Percentiles rank a stretch among this genome's conserved stretches.
phyloP scores from a whole-genome alignment of 768 basidiomycete genomes.

The Paxillus involutus region DNA sequence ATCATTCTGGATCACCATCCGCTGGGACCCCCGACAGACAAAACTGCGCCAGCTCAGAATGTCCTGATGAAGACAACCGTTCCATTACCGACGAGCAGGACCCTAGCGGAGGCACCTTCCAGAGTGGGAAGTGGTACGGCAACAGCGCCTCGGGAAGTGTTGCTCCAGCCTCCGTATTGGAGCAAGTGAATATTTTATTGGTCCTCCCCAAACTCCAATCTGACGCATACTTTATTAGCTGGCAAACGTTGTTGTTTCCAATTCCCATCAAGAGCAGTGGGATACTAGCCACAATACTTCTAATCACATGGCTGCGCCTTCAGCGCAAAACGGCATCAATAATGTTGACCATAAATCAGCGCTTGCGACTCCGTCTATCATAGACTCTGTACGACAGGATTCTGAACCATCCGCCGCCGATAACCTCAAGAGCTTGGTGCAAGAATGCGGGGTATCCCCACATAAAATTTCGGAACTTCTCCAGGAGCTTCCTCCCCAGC shows the following conservation, averaged over 20 bases:
- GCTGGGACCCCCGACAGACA: slow-evolving; percentile 34
- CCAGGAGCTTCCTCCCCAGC: slow-evolving; percentile 80
- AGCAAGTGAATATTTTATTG: slow-evolving; percentile 56
- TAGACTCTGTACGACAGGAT: slow-evolving; percentile 43
- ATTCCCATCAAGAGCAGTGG: slow-evolving; percentile 32
- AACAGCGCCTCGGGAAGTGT: slow-evolving; percentile 82
- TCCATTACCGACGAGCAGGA: slow-evolving; percentile 81
- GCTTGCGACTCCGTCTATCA: slow-evolving; percentile 31
- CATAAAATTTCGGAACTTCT: slow-evolving; percentile 89
- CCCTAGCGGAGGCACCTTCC: slow-evolving; percentile 71
- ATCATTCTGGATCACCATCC: slow-evolving; percentile 38
- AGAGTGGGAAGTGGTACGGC: slow-evolving; percentile 86
- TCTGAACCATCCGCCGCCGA: slow-evolving; percentile 63
- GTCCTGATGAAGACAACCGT: slow-evolving; percentile 61
- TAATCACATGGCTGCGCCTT: slow-evolving; percentile 8
- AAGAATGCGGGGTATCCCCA: slow-evolving; percentile 90
- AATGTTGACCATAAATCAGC: slow-evolving; percentile 25
- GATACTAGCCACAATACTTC: slow-evolving; percentile 17
- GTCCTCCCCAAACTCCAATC: slow-evolving; percentile 12
- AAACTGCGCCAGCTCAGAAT: slow-evolving; percentile 47
- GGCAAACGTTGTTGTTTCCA: slow-evolving; percentile 51
- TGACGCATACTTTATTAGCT: slow-evolving; percentile 39
- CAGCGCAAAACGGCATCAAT: slow-evolving; percentile 24
- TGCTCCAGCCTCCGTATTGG: slow-evolving; percentile 74
- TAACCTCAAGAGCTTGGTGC: slow-evolving; percentile 80